Conservation (phyloP, 768 basidiomycete species). For the Suillus lakei region DNA sequence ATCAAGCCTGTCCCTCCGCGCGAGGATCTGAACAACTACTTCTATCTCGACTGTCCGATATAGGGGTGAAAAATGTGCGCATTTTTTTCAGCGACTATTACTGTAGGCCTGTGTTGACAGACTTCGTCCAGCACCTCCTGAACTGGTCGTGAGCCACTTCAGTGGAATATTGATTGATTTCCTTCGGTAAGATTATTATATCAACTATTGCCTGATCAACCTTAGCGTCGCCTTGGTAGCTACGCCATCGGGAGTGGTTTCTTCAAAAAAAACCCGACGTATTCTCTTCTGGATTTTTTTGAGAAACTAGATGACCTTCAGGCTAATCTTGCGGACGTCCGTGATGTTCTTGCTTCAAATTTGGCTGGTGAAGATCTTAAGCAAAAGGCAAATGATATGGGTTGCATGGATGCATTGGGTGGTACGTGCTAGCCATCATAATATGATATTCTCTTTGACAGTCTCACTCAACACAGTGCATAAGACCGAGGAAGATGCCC, state of each 20-base stretch:
- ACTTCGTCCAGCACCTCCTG: conserved; percentile 1
- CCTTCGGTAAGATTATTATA: conserved; percentile 17
- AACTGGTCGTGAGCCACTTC: conserved; percentile 18
- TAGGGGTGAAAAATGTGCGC: background rate
- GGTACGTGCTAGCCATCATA: background rate
- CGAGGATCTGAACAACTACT: conserved; percentile 23
- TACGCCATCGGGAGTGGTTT: conserved; percentile 19
- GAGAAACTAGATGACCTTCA: background rate
- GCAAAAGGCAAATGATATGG: conserved; percentile 10
- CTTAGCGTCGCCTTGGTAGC: background rate
- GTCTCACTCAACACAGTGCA: background rate
- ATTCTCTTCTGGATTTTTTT: conserved; percentile 9
- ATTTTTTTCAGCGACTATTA: background rate
- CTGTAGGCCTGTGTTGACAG: background rate
- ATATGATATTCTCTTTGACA: background rate
- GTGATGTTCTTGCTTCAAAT: background rate
- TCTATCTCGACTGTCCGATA: conserved; percentile 15
- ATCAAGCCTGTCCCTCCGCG: conserved; percentile 14
- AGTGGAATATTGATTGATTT: conserved; percentile 21
- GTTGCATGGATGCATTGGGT: background rate
- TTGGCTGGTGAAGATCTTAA: background rate
- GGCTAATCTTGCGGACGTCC: conserved; percentile 3
- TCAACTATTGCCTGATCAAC: too few species aligned
- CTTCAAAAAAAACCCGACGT: conserved; percentile 2
- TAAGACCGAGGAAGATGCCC: conserved; percentile 9